phyloP scores from a whole-genome alignment of 164 flowering plant genomes.

The Amborella trichopoda region DNA sequence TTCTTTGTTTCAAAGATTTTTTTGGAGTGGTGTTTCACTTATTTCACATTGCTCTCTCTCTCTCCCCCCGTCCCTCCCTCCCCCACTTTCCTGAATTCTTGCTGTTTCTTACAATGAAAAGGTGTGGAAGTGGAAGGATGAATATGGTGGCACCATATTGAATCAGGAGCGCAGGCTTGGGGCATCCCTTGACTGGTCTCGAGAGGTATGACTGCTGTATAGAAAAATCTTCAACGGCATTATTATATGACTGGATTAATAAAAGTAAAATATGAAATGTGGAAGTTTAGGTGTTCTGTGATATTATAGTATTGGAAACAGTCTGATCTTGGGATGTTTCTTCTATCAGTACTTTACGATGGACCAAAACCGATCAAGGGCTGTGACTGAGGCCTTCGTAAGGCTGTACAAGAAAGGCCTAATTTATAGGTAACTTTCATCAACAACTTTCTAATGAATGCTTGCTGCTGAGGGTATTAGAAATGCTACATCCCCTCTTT shows the following conservation, averaged over 20 bases:
- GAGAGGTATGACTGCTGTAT: slow-evolving; percentile 68
- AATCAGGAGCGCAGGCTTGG: slow-evolving; percentile 74
- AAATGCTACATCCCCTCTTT: no score
- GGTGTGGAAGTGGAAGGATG: slow-evolving; percentile 98
- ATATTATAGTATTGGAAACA: background rate
- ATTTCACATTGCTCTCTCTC: background rate
- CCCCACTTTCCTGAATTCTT: background rate
- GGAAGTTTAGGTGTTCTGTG: background rate
- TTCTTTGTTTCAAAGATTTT: background rate
- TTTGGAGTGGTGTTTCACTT: background rate
- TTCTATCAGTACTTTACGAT: slow-evolving; percentile 73
- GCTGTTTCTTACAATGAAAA: slow-evolving; percentile 15
- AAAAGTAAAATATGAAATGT: no score
- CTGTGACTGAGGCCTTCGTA: slow-evolving; percentile 96
- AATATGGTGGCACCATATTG: slow-evolving; percentile 78
- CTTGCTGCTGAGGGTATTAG: no score
- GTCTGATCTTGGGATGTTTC: background rate
- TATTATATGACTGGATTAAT: background rate
- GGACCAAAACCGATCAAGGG: slow-evolving; percentile 83
- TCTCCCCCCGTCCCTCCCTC: background rate
- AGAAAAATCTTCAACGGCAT: background rate
- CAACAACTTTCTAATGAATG: no score
- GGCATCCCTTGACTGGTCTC: slow-evolving; percentile 98
- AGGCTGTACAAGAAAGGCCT: slow-evolving; percentile 65
- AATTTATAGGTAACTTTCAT: slow-evolving; percentile 74